phyloP scores from a whole-genome alignment of 495 filamentous ascomycete species.

The Pyrenopolyporus hunteri region DNA sequence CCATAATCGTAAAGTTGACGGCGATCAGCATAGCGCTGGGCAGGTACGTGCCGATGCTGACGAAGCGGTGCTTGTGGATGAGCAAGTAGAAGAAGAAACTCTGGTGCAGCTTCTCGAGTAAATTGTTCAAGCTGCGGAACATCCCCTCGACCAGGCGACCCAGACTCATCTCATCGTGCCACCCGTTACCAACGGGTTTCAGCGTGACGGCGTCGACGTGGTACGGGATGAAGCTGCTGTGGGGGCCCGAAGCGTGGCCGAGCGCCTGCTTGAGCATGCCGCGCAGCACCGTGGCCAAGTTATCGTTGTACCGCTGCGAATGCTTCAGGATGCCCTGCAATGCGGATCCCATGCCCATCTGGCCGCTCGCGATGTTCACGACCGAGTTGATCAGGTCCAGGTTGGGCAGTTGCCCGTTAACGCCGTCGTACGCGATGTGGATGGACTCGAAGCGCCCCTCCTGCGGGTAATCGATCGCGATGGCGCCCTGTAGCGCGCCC shows the following conservation, averaged over 20 bases:
- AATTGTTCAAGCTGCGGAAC: constrained; percentile 91
- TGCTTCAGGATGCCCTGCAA: constrained; percentile 90
- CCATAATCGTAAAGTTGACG: constrained; percentile 92
- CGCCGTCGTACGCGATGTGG: constrained; percentile 93
- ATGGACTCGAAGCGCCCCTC: constrained; percentile 81
- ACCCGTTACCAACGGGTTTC: constrained; percentile 85
- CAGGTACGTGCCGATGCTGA: constrained; percentile 96
- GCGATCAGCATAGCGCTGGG: constrained; percentile 97
- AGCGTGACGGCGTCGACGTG: constrained; percentile 96
- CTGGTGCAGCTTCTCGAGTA: constrained; percentile 96
- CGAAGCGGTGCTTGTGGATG: constrained; percentile 87
- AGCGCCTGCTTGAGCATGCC: constrained; percentile 93
- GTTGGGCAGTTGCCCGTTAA: constrained; percentile 95
- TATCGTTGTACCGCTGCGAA: constrained; percentile 77
- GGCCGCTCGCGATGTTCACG: constrained; percentile 82
- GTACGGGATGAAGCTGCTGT: constrained; percentile 96
- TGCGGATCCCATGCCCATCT: constrained; percentile 85
- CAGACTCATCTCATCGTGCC: constrained; percentile 96
- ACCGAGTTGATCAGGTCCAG: constrained; percentile 95
- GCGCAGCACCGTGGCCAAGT: constrained; percentile 86
- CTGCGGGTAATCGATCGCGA: constrained; percentile 92
- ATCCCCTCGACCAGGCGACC: constrained; percentile 88
- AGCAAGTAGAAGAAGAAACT: constrained; percentile 99
- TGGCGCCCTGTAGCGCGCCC: constrained; percentile 87
- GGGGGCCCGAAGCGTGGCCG: constrained; percentile 87